Base-by-base conservation (phyloP, 2,329 filamentous ascomycete genomes). In the Macrophomina phaseolina region DNA sequence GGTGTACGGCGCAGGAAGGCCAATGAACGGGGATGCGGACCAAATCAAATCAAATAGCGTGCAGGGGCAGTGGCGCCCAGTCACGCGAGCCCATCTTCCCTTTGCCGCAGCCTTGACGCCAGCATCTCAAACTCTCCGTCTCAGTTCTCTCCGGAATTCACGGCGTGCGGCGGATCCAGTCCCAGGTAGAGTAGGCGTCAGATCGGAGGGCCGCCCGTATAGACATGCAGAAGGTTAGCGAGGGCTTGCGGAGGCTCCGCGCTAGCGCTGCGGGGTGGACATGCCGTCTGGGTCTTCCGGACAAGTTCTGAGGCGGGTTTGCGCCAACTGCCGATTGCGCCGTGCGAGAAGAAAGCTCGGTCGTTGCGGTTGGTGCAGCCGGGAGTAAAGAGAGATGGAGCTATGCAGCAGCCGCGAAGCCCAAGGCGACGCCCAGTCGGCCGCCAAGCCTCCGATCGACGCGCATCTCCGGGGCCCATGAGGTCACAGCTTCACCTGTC, bases 381-480 rank as follows among this genome's bases (percentile, higher is more conserved):
- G 23, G 23, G 23, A 23, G 23, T 23, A 23, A 23, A 23, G 23
- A 23, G 23, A 23, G 23, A 23, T 23, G 23, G 23, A 23, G 23
- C 23, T 1, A 3, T 23, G 23, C 23, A 23, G 23, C 23, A 23
- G 23, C 23, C 23, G 23, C 23, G 3, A 23, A 23, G 23, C 23
- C 23, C 55, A 60, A 60, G 23, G 38, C 38, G 38, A 60, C 38
- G 55, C 42, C 42, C 28, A n/a, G 58, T 38, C 58, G 58, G 58
- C 42, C 23, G 58, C 58, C 58, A 45, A 62, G 58, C 58, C 58
- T 49, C 58, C 58, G 58, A 62, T 51, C 58, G 32, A 34, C 56
- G 51, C 52, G 9, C 32, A 61, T 8, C 49, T 48, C 58, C 36
- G 30, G 58, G 36, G 45, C 58, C 58, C 32, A 62, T 62, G 58